Evolutionary conservation across 139 green algal genomes (phyloP).

Genomic region (Nannochloris sp.): DNA sequence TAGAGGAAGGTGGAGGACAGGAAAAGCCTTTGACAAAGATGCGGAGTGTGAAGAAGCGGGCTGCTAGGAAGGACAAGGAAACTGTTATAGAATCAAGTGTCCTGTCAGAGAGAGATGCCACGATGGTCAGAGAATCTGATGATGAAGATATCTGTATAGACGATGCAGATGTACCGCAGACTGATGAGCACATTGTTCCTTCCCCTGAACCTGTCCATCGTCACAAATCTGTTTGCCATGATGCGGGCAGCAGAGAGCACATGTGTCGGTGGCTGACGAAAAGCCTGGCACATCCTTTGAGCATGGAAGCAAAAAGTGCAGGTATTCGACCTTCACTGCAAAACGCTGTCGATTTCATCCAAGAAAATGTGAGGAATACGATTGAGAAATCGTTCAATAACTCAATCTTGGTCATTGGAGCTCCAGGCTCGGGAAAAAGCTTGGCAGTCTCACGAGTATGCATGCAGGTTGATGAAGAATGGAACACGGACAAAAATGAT

Average conservation of each 20-base stretch:
- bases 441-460: conserved; percentile 46
- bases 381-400: conserved; percentile 18
- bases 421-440: conserved; percentile 38
- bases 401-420: conserved; percentile 39
- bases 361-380: conserved; percentile 9
- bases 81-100: background rate
- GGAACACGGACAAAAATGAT: conserved; percentile 26
- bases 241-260: background rate
- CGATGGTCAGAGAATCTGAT: background rate
- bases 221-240: no score
- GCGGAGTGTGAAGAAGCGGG: background rate
- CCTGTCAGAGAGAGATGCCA: conserved; percentile 5
- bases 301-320: conserved; percentile 1
- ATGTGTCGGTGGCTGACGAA: background rate
- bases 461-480: conserved; percentile 9
- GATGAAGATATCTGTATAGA: conserved; percentile 2
- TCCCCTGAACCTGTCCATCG: no score
- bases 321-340: background rate
- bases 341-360: background rate
- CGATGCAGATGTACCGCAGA: background rate
- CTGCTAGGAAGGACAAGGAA: background rate
- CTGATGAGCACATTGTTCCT: background rate
- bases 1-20: conserved; percentile 24
- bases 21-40: background rate
- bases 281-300: background rate